Percentiles rank a stretch among this genome's conserved stretches.
Evolutionary conservation across 208 protist species (phyloP).

Genomic region (Perkinsela sp.): DNA sequence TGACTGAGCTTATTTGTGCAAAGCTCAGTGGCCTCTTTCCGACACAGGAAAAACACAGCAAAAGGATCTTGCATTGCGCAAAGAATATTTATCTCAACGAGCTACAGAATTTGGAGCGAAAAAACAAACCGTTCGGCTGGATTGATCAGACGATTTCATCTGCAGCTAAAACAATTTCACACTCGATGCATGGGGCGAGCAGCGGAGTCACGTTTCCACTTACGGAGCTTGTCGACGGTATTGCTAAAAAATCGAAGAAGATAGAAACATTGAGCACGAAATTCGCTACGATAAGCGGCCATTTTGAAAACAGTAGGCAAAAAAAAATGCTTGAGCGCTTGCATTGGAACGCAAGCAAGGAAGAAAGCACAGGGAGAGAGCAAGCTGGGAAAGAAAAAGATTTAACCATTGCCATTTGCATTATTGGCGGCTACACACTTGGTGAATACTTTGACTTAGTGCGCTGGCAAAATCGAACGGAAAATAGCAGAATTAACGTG

Average conservation of each 20-base stretch:
- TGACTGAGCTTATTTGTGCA: neutral
- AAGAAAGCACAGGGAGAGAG: neutral
- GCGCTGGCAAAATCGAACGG: neutral
- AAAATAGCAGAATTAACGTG: neutral
- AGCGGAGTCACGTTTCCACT: neutral
- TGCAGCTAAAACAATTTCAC: neutral
- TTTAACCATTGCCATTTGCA: neutral
- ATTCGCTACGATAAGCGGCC: neutral
- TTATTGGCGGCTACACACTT: neutral
- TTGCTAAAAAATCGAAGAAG: neutral
- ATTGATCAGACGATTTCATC: neutral
- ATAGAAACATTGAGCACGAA: neutral
- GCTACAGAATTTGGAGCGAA: neutral
- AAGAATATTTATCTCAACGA: neutral
- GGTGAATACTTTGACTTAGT: neutral
- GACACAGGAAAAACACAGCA: neutral
- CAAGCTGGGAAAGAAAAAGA: neutral
- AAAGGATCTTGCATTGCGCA: neutral
- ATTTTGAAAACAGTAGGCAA: neutral
- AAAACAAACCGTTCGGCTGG: neutral
- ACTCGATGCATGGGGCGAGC: neutral
- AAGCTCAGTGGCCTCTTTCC: neutral
- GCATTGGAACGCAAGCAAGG: neutral
- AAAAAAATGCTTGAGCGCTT: neutral
- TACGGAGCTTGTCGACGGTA: neutral